These are phyloP conservation scores for Fusarium vanettenii DNA, from an alignment of 2,329 filamentous ascomycete genomes.

Conservation along the genomic window DNA sequence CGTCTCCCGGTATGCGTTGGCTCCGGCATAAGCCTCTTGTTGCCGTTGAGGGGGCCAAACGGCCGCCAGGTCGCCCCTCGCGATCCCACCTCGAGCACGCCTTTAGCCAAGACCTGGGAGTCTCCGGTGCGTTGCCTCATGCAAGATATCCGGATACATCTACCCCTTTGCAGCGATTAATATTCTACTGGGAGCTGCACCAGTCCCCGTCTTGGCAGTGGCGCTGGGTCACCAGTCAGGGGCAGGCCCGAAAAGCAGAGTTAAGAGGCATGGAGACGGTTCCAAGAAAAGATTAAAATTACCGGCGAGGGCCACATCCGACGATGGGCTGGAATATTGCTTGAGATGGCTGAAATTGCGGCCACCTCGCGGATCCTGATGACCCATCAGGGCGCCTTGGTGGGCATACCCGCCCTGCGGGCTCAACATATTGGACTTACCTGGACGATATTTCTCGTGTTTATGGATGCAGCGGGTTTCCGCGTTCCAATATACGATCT, in stretches of 20 bases:
- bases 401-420: constrained; percentile 12
- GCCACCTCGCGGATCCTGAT: constrained; percentile 2
- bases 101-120: not conserved
- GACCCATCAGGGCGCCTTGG: constrained; percentile 1
- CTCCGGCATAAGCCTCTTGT: not conserved
- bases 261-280: not conserved
- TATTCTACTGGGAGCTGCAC: not conserved
- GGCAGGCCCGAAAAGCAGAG: not conserved
- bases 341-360: constrained; percentile 14
- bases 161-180: not conserved
- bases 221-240: not conserved
- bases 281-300: constrained; percentile 16
- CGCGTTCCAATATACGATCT: constrained; percentile 15
- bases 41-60: not conserved
- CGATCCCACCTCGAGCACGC: not conserved
- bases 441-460: constrained; percentile 36
- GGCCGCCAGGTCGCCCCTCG: not conserved
- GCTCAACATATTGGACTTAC: constrained; percentile 14
- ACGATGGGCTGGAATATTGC: constrained; percentile 4
- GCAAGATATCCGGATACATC: not conserved
- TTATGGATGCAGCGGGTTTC: constrained; percentile 17
- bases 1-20: not conserved
- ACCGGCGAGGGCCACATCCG: constrained; percentile 22
- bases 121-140: rapidly evolving
- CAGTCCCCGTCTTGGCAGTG: not conserved